These are phyloP conservation scores for Pseudogymnoascus sp. DNA, from an alignment of 2,329 filamentous ascomycete species.

Conservation along the genomic window DNA sequence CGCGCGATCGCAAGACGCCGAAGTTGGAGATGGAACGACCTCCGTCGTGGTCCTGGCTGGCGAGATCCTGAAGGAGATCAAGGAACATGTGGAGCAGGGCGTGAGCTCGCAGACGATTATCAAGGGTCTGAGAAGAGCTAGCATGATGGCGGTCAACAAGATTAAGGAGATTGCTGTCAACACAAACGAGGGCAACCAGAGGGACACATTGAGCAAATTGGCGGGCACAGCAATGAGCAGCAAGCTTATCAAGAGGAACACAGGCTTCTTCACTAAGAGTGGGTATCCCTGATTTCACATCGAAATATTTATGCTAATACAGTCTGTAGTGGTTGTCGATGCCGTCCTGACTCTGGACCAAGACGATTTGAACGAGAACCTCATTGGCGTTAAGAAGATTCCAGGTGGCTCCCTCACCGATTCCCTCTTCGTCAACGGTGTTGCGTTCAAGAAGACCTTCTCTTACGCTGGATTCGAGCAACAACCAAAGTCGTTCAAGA, in stretches of 20 bases:
- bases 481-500: constrained; percentile 89
- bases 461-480: constrained; percentile 98
- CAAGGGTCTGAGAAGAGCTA: constrained; percentile 86
- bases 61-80: constrained; percentile 94
- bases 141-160: constrained; percentile 91
- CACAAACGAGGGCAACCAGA: constrained; percentile 73
- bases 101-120: constrained; percentile 97
- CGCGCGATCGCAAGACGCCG: constrained; percentile 95
- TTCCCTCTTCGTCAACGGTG: constrained; percentile 92
- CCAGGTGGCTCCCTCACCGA: constrained; percentile 93
- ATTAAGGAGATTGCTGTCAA: constrained; percentile 94
- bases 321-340: constrained; percentile 82
- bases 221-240: constrained; percentile 97
- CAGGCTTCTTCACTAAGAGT: constrained; percentile 97
- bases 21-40: constrained; percentile 96
- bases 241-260: constrained; percentile 97
- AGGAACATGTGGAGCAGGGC: constrained; percentile 91
- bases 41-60: constrained; percentile 96
- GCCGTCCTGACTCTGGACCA: constrained; percentile 93
- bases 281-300: constrained; percentile 29
- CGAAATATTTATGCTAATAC: constrained; percentile 25
- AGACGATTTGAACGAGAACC: constrained; percentile 92
- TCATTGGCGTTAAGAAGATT: constrained; percentile 98
- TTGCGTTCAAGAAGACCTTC: constrained; percentile 99
- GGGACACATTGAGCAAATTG: constrained; percentile 82